A percentile compares a stretch with the other conserved stretches of the same genome.
These are phyloP conservation scores for Lactarius sanguifluus DNA, from an alignment of 768 basidiomycete genomes.

Conservation along the genomic window DNA sequence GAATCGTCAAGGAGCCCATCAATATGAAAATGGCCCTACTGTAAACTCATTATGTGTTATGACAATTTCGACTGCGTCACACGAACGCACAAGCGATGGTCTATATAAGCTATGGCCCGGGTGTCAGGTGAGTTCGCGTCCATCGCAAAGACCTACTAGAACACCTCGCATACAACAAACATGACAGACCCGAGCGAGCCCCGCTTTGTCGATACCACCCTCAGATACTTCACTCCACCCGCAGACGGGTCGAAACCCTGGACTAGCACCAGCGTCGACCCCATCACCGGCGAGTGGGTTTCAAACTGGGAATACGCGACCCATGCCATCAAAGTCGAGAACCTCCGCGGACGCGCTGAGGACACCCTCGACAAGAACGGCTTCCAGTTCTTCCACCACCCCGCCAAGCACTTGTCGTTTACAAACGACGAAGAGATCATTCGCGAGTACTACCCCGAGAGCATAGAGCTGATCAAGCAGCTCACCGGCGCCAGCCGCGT, in stretches of 20 bases:
- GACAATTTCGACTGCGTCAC: background rate
- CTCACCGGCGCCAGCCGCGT: conserved; percentile 59
- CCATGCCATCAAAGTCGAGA: conserved; percentile 45
- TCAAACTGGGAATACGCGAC: conserved; percentile 40
- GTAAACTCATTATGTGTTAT: no score
- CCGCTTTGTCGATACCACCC: conserved; percentile 19
- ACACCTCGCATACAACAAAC: background rate
- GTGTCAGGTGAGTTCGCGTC: background rate
- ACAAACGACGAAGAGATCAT: conserved; percentile 51
- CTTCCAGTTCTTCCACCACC: conserved; percentile 45
- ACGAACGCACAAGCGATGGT: background rate
- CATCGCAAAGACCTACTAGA: background rate
- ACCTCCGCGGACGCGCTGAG: conserved; percentile 50
- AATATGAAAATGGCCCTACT: no score
- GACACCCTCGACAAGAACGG: conserved; percentile 51
- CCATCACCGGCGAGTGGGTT: conserved; percentile 34
- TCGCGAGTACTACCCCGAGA: conserved; percentile 61
- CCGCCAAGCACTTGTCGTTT: conserved; percentile 51
- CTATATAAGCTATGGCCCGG: background rate
- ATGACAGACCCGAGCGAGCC: conserved; percentile 16
- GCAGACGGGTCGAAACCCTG: conserved; percentile 36
- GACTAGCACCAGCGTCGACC: conserved; percentile 32
- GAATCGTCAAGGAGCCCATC: no score
- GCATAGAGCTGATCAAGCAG: conserved; percentile 55
- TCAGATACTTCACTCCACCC: conserved; percentile 33